Conservation (phyloP, 148 eudicot species). For the Limonium bicolor region DNA sequence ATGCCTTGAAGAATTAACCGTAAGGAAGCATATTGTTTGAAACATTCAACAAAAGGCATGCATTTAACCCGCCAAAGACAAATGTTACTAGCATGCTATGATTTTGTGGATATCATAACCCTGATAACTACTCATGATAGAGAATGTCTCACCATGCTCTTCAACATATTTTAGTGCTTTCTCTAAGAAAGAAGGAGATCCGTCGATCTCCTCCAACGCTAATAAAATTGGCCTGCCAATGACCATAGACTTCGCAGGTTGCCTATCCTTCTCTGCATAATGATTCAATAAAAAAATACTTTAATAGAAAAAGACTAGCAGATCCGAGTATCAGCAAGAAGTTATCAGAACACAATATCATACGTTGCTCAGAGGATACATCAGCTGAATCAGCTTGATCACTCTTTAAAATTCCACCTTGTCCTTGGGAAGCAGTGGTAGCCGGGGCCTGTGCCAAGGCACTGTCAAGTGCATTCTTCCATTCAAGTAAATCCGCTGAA, state of each 20-base stretch:
- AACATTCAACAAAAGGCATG: too few relatives aligned
- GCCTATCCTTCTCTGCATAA: conserved; percentile 35
- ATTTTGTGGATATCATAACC: too few relatives aligned
- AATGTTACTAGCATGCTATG: too few relatives aligned
- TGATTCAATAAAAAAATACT: neutral
- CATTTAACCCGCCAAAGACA: too few relatives aligned
- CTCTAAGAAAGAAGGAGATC: conserved; percentile 87
- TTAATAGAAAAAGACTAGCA: neutral
- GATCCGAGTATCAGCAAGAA: neutral
- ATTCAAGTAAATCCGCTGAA: conserved; percentile 61
- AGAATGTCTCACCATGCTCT: conserved; percentile 40
- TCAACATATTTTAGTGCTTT: conserved; percentile 83
- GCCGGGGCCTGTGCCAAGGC: conserved; percentile 77
- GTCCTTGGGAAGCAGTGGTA: conserved; percentile 37
- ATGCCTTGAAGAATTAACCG: too few relatives aligned
- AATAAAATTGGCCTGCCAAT: conserved; percentile 73
- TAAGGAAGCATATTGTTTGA: too few relatives aligned
- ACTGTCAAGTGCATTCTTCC: conserved; percentile 85
- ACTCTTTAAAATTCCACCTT: conserved; percentile 42
- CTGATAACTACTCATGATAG: neutral
- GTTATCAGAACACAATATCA: too few relatives aligned
- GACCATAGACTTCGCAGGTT: conserved; percentile 46
- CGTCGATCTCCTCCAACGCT: conserved; percentile 93
- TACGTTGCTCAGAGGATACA: conserved; percentile 48
- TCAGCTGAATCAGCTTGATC: conserved; percentile 38